These are phyloP conservation scores for Lentinula edodes DNA, from an alignment of 768 basidiomycete genomes.

Conservation along the genomic window DNA sequence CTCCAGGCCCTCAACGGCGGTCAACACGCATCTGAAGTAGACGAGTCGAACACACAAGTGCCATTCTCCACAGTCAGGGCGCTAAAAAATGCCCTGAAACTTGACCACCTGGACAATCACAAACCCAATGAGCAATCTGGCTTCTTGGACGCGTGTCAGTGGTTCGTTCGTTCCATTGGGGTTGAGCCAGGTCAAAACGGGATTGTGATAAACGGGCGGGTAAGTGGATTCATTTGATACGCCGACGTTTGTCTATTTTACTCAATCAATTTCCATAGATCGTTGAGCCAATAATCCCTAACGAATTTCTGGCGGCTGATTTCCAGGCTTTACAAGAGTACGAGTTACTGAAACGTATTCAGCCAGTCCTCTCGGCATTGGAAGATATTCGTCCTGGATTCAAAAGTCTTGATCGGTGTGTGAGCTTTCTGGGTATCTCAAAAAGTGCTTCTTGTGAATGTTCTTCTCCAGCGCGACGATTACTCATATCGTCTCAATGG, in stretches of 20 bases:
- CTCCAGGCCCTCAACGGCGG: conserved; percentile 31
- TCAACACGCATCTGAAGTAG: conserved; percentile 2
- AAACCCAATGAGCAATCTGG: conserved; percentile 27
- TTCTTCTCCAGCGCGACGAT: conserved; percentile 39
- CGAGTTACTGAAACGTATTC: conserved; percentile 67
- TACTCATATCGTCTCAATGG: conserved; percentile 56
- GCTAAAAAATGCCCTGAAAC: conserved; percentile 27
- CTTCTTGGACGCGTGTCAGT: conserved; percentile 40
- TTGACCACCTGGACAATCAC: conserved; percentile 26
- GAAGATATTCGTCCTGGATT: conserved; percentile 40
- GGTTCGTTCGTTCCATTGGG: conserved; percentile 51
- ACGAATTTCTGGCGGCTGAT: conserved; percentile 65
- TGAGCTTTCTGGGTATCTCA: not conserved
- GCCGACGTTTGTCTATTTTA: not conserved
- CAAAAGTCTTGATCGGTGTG: conserved; percentile 37
- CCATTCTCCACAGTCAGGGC: conserved; percentile 26
- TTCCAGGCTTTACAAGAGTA: conserved; percentile 66
- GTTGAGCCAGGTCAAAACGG: conserved; percentile 56
- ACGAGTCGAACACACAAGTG: conserved; percentile 27
- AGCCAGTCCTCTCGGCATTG: conserved; percentile 65
- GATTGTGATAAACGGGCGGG: conserved; percentile 79
- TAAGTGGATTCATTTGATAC: conserved; percentile 29
- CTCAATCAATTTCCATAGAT: conserved; percentile 40
- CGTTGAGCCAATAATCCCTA: conserved; percentile 62
- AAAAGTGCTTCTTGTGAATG: not conserved